Conservation (phyloP, 2,329 filamentous ascomycete genomes). For the Aspergillus tubingensis region DNA sequence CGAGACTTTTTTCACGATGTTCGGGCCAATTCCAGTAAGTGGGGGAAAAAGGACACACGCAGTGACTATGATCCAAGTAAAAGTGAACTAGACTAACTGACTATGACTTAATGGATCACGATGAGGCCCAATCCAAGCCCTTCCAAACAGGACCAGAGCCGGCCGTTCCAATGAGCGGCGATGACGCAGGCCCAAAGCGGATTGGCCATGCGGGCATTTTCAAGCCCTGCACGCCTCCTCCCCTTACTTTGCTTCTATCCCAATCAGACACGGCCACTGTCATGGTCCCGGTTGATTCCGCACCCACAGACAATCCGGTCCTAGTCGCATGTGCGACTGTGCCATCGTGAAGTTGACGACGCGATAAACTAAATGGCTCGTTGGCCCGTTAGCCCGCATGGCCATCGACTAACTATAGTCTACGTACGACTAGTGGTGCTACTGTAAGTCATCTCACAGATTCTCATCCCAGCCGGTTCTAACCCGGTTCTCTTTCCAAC, state of each 20-base stretch:
- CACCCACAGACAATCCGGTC: neutral
- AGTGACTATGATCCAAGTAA: neutral
- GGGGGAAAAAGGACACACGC: neutral
- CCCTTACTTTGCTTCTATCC: neutral
- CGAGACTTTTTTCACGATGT: neutral
- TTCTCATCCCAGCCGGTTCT: neutral
- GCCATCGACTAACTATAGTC: neutral
- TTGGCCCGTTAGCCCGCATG: neutral
- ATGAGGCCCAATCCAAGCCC: neutral
- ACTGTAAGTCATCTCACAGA: neutral
- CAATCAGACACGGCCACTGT: conserved; percentile 6
- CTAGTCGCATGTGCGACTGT: neutral
- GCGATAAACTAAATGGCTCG: neutral
- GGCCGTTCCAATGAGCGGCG: conserved; percentile 1
- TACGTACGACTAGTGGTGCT: neutral
- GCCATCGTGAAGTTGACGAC: neutral
- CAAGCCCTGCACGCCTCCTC: neutral
- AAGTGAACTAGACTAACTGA: neutral
- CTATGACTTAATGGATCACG: conserved; percentile 1
- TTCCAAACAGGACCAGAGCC: neutral
- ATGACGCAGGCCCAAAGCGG: conserved; percentile 1
- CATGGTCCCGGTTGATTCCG: neutral
- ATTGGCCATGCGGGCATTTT: neutral
- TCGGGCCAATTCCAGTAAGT: neutral
- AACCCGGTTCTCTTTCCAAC: too few relatives aligned